These are phyloP conservation scores for Silybum marianum DNA, from an alignment of 129 eudicot species.

Conservation along the genomic window DNA sequence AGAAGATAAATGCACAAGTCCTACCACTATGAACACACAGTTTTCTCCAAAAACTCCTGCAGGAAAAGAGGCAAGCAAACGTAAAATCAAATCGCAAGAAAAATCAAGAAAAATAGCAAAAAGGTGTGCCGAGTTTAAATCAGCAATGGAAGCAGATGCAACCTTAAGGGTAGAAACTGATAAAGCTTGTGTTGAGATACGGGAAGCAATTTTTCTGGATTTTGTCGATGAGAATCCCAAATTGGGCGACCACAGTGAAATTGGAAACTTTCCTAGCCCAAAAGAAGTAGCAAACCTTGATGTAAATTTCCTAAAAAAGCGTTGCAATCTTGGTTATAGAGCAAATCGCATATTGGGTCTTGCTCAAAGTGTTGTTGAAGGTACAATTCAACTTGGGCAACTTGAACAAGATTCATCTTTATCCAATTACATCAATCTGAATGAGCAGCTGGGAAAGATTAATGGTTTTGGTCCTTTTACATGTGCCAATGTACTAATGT, in stretches of 20 bases:
- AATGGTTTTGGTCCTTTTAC: conserved; percentile 91
- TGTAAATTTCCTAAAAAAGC: conserved; percentile 56
- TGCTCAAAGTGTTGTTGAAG: conserved; percentile 66
- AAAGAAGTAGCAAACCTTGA: conserved; percentile 64
- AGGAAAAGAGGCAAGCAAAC: conserved; percentile 53
- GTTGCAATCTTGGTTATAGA: conserved; percentile 87
- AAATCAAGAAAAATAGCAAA: conserved; percentile 19
- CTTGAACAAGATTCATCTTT: conserved; percentile 63
- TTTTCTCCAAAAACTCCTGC: conserved; percentile 68
- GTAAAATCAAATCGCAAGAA: conserved; percentile 20
- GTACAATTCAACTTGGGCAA: conserved; percentile 55
- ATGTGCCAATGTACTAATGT: conserved; percentile 88
- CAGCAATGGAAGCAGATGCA: conserved; percentile 22
- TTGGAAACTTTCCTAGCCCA: conserved; percentile 83
- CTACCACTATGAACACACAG: background rate
- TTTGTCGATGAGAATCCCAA: conserved; percentile 25
- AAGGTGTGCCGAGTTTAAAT: conserved; percentile 26
- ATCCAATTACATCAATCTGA: conserved; percentile 54
- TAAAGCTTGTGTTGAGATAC: too few relatives aligned
- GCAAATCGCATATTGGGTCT: conserved; percentile 80
- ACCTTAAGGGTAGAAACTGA: too few relatives aligned
- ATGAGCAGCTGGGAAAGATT: conserved; percentile 62
- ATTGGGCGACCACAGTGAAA: background rate
- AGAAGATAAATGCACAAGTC: conserved; percentile 19
- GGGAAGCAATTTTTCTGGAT: conserved; percentile 8